phyloP scores from a whole-genome alignment of 148 eudicot species.

The Vaccinium corymbosum region DNA sequence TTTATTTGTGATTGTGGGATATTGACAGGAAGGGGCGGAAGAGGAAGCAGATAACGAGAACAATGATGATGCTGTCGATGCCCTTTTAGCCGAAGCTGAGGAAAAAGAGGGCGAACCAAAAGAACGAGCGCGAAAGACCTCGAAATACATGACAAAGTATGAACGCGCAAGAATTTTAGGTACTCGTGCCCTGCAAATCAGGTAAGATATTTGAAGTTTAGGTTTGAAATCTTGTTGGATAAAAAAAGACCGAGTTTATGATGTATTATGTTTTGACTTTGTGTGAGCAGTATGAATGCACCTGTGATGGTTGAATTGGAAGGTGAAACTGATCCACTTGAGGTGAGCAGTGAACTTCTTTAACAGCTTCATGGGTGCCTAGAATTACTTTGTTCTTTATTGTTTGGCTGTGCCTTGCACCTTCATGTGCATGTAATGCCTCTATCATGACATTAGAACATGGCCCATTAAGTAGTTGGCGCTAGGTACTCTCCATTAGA shows the following conservation, averaged over 20 bases:
- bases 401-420: not conserved
- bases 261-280: not conserved
- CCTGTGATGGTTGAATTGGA: constrained; percentile 73
- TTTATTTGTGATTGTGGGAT: not conserved
- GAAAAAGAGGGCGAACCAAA: constrained; percentile 57
- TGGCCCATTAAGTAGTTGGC: not conserved
- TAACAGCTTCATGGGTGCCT: not conserved
- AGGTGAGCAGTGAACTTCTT: constrained; percentile 47
- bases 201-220: constrained; percentile 21
- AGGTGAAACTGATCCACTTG: constrained; percentile 71
- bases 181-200: constrained; percentile 63
- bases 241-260: not conserved
- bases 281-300: constrained; percentile 56
- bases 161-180: constrained; percentile 67
- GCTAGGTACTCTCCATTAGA: not conserved
- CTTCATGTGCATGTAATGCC: not conserved
- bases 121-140: constrained; percentile 69
- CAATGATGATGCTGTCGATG: constrained; percentile 63
- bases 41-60: constrained; percentile 44
- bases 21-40: constrained; percentile 59
- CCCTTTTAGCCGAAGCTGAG: constrained; percentile 55
- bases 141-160: constrained; percentile 83
- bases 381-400: not conserved
- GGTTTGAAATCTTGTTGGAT: not conserved
- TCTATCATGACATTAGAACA: not conserved